A percentile compares a stretch with the other conserved stretches of the same genome.
Conservation (phyloP, 2,329 filamentous ascomycete species). For the Colletotrichum spinosum region DNA sequence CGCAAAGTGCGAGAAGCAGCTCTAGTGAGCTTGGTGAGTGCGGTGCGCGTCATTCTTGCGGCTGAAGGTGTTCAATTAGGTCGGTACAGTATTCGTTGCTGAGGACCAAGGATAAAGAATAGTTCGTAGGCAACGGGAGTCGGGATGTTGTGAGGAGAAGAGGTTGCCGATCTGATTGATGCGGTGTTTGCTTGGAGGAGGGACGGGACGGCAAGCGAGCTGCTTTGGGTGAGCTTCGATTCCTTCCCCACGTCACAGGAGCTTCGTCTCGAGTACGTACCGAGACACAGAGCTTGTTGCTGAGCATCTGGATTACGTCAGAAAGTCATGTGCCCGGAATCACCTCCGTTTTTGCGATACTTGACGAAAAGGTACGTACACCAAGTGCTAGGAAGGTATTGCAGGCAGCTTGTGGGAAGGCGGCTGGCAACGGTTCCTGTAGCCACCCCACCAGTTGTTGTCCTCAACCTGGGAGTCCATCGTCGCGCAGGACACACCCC, state of each 20-base stretch:
- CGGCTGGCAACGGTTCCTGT: slow-evolving; percentile 5
- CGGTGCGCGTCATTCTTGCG: slow-evolving; percentile 46
- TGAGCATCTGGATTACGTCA: slow-evolving; percentile 21
- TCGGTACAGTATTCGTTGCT: background rate
- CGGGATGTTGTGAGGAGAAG: background rate
- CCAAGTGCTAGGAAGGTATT: background rate
- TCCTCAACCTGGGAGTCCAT: background rate
- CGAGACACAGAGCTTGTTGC: slow-evolving; percentile 22
- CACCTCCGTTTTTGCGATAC: slow-evolving; percentile 16
- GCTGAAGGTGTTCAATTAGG: background rate
- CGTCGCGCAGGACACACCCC: background rate
- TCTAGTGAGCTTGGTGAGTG: slow-evolving; percentile 52
- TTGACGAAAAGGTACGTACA: background rate
- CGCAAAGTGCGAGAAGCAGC: slow-evolving; percentile 49
- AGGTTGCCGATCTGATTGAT: background rate
- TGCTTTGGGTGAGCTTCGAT: slow-evolving; percentile 21
- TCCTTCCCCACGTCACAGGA: slow-evolving; percentile 37
- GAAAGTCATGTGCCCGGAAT: slow-evolving; percentile 37
- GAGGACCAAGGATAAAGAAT: background rate
- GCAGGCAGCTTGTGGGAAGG: background rate
- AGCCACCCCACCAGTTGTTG: slow-evolving; percentile 27
- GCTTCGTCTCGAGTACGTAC: slow-evolving; percentile 10
- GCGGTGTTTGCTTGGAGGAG: background rate
- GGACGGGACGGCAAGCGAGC: background rate
- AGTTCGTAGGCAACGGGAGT: rapidly evolving